Evolutionary conservation across 2,329 filamentous ascomycete species (phyloP), one percentile per base, ranked within the genome.

Genomic region (Sporothrix pseudoabietina): DNA sequence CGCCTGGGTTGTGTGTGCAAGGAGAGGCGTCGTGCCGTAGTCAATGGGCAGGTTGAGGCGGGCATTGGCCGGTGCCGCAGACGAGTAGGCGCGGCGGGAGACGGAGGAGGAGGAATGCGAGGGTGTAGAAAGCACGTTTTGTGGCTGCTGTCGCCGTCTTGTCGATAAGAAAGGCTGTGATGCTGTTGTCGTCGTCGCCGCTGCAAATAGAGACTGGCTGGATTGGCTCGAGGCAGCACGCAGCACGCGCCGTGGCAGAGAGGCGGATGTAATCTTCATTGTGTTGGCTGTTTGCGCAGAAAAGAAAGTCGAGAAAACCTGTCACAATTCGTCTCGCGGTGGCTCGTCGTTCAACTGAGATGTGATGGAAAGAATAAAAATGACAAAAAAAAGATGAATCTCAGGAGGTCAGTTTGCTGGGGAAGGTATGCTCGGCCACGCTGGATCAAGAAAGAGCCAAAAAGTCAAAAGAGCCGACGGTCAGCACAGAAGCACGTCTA

Each of bases 1-100:
- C 0, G 89, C 84, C 76, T 92, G 90, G 1, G 94, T 87, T 32
- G 89, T 92, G 80, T 98, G 96, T 73, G 94, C 88, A 39, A 99
- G 87, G 55, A 98, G 84, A 16, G 93, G 87, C 1, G 92, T 97
- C 19, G 91, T 90, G 75, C 90, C 89, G 83, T 96, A 99, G 84
- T 98, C 94, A 77, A 94, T 89, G 7, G 94, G 93, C 66, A 94
- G 83, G 81, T 99, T 99, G 72, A 99, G 88, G 77, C 84, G 86
- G 71, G 89, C 89, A 73, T 87, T 87, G 35, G 88, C 85, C 44
- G 87, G 87, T 10, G 70, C 49, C 73, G 87, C 85, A 69, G 87
- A 86, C 72, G 87, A 89, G 80, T 89, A 89, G 8, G 19, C 3
- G 47, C 70, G 65, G 32, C 66, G 44, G 47, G 26, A 19, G 8